phyloP scores from a whole-genome alignment of 495 filamentous ascomycete genomes.

The Hamigera avellanea region DNA sequence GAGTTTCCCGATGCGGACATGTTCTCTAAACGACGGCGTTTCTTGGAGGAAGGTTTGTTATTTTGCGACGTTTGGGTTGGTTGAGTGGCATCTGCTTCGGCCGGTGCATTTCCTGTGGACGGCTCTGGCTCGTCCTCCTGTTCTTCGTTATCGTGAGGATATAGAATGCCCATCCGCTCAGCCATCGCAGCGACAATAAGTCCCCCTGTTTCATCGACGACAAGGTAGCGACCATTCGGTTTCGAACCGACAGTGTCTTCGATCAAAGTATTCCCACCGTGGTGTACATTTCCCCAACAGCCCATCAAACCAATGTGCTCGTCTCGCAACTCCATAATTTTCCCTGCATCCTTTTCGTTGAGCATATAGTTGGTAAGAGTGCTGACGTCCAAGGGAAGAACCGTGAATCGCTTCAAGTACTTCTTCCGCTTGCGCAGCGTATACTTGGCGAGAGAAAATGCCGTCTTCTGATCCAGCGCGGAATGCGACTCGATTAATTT shows the following conservation, averaged over 20 bases:
- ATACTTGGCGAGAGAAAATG: slow-evolving; percentile 89
- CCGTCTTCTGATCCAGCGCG: slow-evolving; percentile 84
- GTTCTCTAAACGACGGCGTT: slow-evolving; percentile 12
- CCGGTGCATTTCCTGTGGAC: not conserved
- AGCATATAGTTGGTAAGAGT: slow-evolving; percentile 61
- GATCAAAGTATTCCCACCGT: slow-evolving; percentile 21
- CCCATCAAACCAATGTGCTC: slow-evolving; percentile 68
- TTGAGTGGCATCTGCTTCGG: slow-evolving; percentile 5
- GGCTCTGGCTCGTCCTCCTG: slow-evolving; percentile 11
- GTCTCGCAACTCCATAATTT: slow-evolving; percentile 80
- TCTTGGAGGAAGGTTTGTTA: slow-evolving; percentile 3
- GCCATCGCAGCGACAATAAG: slow-evolving; percentile 79
- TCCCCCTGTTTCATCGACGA: slow-evolving; percentile 84
- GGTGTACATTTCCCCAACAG: slow-evolving; percentile 55
- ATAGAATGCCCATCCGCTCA: slow-evolving; percentile 80
- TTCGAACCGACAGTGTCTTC: slow-evolving; percentile 16
- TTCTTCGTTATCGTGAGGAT: slow-evolving; percentile 33
- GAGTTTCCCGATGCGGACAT: slow-evolving; percentile 60
- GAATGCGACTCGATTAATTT: slow-evolving; percentile 77
- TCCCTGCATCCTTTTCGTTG: slow-evolving; percentile 61
- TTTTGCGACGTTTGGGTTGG: slow-evolving; percentile 2
- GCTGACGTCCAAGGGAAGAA: slow-evolving; percentile 70
- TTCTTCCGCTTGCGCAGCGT: slow-evolving; percentile 88
- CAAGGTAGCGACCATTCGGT: slow-evolving; percentile 66
- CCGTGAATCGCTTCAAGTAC: slow-evolving; percentile 76